Percentiles rank a stretch among this genome's conserved stretches.
Evolutionary conservation across 768 basidiomycete species (phyloP).

Genomic region (Phylloporus arenicola): DNA sequence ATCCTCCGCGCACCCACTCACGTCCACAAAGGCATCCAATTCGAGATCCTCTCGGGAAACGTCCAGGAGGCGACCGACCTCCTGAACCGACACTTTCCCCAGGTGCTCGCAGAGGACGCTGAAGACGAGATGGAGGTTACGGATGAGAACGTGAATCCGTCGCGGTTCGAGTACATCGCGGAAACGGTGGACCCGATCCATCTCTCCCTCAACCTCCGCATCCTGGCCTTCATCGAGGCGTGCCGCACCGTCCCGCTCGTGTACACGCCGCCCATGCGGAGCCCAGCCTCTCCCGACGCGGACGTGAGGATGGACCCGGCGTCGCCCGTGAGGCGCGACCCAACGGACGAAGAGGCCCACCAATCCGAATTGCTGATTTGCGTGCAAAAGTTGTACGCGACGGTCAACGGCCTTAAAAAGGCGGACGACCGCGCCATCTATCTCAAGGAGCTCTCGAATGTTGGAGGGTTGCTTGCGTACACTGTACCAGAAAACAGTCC

Average conservation of each 20-base stretch:
- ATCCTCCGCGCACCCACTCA: neutral
- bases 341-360: conserved; percentile 35
- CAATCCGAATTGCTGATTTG: conserved; percentile 47
- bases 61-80: conserved; percentile 64
- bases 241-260: conserved; percentile 67
- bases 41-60: conserved; percentile 66
- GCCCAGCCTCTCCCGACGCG: conserved; percentile 3
- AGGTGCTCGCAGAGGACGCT: conserved; percentile 45
- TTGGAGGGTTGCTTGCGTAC: conserved; percentile 80
- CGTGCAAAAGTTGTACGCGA: conserved; percentile 63
- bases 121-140: conserved; percentile 13
- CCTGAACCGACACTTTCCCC: conserved; percentile 69
- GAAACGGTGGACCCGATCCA: conserved; percentile 71
- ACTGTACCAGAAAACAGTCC: conserved; percentile 72
- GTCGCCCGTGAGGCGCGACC: conserved; percentile 8
- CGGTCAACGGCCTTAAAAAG: conserved; percentile 51
- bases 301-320: conserved; percentile 7
- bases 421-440: conserved; percentile 56
- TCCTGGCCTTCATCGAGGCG: conserved; percentile 82
- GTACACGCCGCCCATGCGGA: conserved; percentile 27
- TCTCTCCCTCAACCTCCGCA: conserved; percentile 77
- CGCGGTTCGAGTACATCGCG: conserved; percentile 44
- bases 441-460: conserved; percentile 64
- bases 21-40: conserved; percentile 54
- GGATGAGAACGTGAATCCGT: conserved; percentile 25